Evolutionary conservation across 306 rosid genomes (phyloP).

Genomic region (Quercus aquifolioides): DNA sequence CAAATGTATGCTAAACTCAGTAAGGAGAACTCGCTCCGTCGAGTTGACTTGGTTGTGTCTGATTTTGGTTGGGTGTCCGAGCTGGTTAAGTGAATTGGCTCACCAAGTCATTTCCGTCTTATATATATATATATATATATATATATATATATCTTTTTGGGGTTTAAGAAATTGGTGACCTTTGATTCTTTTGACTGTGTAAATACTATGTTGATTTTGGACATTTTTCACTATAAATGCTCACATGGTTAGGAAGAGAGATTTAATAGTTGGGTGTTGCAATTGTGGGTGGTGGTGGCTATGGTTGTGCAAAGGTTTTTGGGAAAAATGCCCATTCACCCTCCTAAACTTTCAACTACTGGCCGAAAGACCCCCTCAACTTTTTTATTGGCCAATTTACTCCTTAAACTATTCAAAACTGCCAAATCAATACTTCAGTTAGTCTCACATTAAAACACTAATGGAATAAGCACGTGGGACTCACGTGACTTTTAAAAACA

Average conservation of each 20-base stretch:
- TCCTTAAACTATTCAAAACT: too few relatives aligned
- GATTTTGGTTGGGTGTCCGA: constrained; percentile 66
- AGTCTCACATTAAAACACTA: too few relatives aligned
- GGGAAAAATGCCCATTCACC: too few relatives aligned
- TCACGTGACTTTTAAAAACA: too few relatives aligned
- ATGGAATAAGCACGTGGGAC: too few relatives aligned
- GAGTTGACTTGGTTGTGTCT: constrained; percentile 2
- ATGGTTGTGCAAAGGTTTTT: too few relatives aligned
- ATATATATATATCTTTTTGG: neutral
- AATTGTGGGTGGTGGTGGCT: too few relatives aligned
- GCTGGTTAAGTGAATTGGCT: constrained; percentile 34
- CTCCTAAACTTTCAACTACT: too few relatives aligned
- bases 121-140: neutral
- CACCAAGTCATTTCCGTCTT: neutral
- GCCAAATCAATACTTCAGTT: too few relatives aligned
- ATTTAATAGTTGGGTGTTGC: too few relatives aligned
- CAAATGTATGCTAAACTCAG: constrained; percentile 63
- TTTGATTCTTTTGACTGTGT: constrained; percentile 22
- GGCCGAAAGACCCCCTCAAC: too few relatives aligned
- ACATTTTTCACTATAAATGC: constrained; percentile 25
- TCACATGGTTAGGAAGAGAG: constrained; percentile 5
- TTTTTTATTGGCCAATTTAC: too few relatives aligned
- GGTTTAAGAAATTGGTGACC: neutral
- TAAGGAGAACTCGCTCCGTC: constrained; percentile 44
- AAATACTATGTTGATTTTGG: neutral